A percentile compares a stretch with the other conserved stretches of the same genome.
Conservation (phyloP, 2,329 filamentous ascomycete species). For the Blastomyces gilchristii region DNA sequence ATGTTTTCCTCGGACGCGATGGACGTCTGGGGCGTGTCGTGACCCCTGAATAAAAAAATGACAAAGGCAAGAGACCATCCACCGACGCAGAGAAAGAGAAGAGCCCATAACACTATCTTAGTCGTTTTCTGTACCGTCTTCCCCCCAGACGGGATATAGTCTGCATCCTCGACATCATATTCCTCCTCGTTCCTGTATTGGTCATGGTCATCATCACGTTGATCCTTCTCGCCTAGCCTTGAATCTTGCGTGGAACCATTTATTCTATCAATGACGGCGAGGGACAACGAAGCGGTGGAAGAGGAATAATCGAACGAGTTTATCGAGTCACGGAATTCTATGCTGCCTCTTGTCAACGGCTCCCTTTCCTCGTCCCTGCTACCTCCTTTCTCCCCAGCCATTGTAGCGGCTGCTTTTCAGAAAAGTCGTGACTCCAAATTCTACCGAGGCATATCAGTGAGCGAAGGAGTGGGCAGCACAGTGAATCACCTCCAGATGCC, state of each 20-base stretch:
- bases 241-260: conserved; percentile 5
- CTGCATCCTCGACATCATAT: conserved; percentile 28
- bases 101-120: conserved; percentile 29
- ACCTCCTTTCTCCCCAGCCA: conserved; percentile 11
- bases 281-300: conserved; percentile 16
- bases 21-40: conserved; percentile 21
- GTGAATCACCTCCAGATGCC: not conserved
- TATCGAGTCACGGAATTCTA: conserved; percentile 4
- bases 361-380: conserved; percentile 13
- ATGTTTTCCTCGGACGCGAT: conserved; percentile 15
- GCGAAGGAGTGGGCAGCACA: not conserved
- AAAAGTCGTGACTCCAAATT: not conserved
- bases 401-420: not conserved
- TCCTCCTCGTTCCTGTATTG: conserved; percentile 22
- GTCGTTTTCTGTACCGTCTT: conserved; percentile 18
- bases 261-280: conserved; percentile 12
- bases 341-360: conserved; percentile 12
- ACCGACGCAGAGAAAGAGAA: conserved; percentile 33
- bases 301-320: conserved; percentile 16
- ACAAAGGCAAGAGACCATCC: conserved; percentile 39
- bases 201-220: not conserved
- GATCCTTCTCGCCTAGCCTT: not conserved
- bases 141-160: conserved; percentile 10
- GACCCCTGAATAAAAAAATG: conserved; percentile 32
- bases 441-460: not conserved